Percentiles rank a stretch among this genome's conserved stretches.
These are phyloP conservation scores for Sedum album DNA, from an alignment of 164 flowering plant species.

Conservation along the genomic window DNA sequence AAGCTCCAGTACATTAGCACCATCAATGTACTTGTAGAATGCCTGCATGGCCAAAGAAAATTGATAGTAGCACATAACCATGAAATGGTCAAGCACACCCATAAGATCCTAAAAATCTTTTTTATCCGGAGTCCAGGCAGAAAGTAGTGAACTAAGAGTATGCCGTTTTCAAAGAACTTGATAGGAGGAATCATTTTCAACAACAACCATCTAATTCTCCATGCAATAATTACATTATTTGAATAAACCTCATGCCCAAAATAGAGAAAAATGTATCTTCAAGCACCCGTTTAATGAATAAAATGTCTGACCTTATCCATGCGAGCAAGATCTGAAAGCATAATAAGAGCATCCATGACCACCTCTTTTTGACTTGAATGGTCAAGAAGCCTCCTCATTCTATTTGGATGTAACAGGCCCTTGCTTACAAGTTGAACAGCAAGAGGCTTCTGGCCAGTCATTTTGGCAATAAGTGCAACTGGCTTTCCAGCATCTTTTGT, in stretches of 20 bases:
- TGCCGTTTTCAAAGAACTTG: not conserved
- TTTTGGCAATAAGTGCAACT: no score
- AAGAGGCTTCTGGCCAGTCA: no score
- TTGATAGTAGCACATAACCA: not conserved
- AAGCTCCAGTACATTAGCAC: no score
- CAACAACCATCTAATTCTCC: not conserved
- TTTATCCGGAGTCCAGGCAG: not conserved
- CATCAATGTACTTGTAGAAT: no score
- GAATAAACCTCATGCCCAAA: not conserved
- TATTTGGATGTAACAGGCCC: no score
- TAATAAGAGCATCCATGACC: no score
- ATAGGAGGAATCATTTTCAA: not conserved
- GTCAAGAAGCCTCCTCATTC: no score
- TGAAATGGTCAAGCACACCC: not conserved
- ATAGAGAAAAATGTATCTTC: not conserved
- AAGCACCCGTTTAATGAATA: not conserved
- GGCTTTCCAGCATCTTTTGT: no score
- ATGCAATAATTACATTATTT: no score
- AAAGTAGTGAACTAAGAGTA: not conserved
- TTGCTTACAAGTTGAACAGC: slow-evolving; percentile 71
- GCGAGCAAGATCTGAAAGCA: no score
- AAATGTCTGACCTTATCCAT: slow-evolving; percentile 70
- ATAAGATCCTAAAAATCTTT: not conserved
- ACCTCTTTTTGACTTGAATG: slow-evolving; percentile 68
- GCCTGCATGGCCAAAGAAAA: no score